Evolutionary conservation across 169 alveolate genomes (phyloP), one percentile per base, ranked within the genome.

Genomic region (Plasmodium cynomolgi): DNA sequence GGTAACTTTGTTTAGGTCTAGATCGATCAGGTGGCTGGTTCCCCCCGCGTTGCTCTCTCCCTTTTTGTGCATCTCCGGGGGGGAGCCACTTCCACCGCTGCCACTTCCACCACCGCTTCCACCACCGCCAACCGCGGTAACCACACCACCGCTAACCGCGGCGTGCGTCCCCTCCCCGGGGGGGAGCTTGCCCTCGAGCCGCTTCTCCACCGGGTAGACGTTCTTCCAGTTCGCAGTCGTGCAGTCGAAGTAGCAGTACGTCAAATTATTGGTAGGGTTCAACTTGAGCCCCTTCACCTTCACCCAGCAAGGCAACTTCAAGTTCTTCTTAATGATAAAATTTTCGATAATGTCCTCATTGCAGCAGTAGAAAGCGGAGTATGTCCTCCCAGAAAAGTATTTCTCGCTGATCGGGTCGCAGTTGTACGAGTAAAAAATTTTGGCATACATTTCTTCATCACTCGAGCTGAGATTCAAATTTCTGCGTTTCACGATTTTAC

Each of bases 231-330:
- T 41, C 1, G 33, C 20, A 0, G 84, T 73, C 0, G 41, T 91
- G 34, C 83, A 91, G 74, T 91, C 95, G 54, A 91, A 91, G 77
- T 81, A 91, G 29, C 95, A 91, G 79, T 91, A 91, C 2, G 92
- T 81, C 37, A 91, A 71, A 81, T 91, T 91, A 33, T 73, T 81
- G 1, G 80, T 26, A 2, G 13, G 17, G 74, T 91, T 91, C 34
- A 68, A 33, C 54, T 81, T 91, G 29, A 91, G 34, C 26, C 72
- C 91, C 74, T 81, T 81, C 31, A 91, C 56, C 62, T 81, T 91
- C 31, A 91, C 34, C 95, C 95, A 91, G 17, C 95, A 91, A 34
- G 95, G 95, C 20, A 91, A 13, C 37, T 91, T 91, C 29, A 91
- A 44, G 17, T 91, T 81, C 50, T 91, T 91, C 31, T 91, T 91